Percentiles rank a stretch among this genome's conserved stretches.
These are phyloP conservation scores for Melaleuca quinquenervia DNA, from an alignment of 345 rosid genomes.

Conservation along the genomic window DNA sequence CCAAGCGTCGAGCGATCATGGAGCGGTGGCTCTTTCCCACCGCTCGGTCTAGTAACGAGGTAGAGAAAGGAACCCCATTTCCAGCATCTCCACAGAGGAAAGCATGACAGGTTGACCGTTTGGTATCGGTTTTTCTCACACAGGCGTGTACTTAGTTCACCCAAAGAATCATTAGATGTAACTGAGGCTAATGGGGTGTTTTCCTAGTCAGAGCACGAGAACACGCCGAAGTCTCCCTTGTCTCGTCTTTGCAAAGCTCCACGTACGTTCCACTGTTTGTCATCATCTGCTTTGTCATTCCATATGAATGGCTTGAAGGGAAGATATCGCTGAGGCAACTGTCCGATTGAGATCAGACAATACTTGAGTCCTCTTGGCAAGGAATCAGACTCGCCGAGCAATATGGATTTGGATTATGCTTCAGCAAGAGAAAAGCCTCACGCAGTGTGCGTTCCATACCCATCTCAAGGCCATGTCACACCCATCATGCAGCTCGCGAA, in stretches of 20 bases:
- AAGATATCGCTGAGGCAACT: too few relatives aligned
- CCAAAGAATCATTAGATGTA: neutral
- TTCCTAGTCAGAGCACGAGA: too few relatives aligned
- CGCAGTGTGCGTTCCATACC: slow-evolving; percentile 15
- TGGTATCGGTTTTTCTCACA: neutral
- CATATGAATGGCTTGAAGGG: too few relatives aligned
- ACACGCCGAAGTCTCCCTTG: neutral
- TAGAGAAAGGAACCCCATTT: neutral
- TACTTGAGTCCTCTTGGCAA: neutral
- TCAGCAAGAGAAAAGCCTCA: neutral
- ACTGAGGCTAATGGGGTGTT: neutral
- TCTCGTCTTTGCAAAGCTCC: neutral
- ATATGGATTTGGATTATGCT: neutral
- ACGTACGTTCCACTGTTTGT: neutral
- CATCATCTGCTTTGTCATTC: neutral
- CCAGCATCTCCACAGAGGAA: neutral
- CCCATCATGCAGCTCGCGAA: slow-evolving; percentile 21
- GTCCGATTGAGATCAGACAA: neutral
- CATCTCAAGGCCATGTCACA: slow-evolving; percentile 23
- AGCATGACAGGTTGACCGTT: neutral
- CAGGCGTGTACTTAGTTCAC: neutral
- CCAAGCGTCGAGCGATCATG: neutral
- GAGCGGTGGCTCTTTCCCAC: neutral
- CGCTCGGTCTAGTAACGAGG: neutral
- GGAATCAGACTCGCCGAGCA: neutral